phyloP scores from a whole-genome alignment of 345 rosid genomes.

The Gossypium anomalum region DNA sequence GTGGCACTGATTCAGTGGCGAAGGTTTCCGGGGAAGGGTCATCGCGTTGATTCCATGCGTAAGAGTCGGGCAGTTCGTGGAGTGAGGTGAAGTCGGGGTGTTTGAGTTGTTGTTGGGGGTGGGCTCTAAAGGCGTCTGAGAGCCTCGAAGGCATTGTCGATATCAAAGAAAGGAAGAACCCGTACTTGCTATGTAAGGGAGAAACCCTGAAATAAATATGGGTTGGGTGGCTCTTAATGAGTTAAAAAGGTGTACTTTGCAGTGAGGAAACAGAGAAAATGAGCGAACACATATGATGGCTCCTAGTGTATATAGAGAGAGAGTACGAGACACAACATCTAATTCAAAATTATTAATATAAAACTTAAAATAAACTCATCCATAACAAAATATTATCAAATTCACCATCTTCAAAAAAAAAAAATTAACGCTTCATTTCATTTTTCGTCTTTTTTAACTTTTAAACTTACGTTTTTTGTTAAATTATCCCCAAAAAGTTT shows the following conservation, averaged over 20 bases:
- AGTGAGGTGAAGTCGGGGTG: slow-evolving; percentile 54
- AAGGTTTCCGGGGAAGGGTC: slow-evolving; percentile 25
- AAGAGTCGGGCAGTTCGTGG: slow-evolving; percentile 68
- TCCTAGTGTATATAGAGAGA: neutral
- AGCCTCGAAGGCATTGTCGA: slow-evolving; percentile 54
- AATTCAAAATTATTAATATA: neutral
- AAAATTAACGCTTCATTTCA: too few relatives aligned
- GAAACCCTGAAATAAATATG: neutral
- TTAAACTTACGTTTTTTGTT: too few relatives aligned
- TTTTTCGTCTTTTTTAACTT: too few relatives aligned
- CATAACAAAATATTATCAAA: too few relatives aligned
- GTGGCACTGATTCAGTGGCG: slow-evolving; percentile 42
- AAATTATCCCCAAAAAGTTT: rapidly evolving
- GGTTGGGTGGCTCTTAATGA: neutral
- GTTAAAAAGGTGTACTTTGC: slow-evolving; percentile 10
- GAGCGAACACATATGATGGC: slow-evolving; percentile 7
- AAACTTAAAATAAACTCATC: too few relatives aligned
- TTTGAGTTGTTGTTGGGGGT: slow-evolving; percentile 47
- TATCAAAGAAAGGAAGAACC: neutral
- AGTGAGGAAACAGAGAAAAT: slow-evolving; percentile 8
- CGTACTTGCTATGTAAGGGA: neutral
- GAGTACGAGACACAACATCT: neutral
- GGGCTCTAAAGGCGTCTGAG: slow-evolving; percentile 46
- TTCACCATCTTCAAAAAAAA: too few relatives aligned
- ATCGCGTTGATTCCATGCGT: slow-evolving; percentile 57